Percentiles rank a stretch among this genome's conserved stretches.
These are phyloP conservation scores for Cubamyces sp. DNA, from an alignment of 768 basidiomycete genomes.

Conservation along the genomic window DNA sequence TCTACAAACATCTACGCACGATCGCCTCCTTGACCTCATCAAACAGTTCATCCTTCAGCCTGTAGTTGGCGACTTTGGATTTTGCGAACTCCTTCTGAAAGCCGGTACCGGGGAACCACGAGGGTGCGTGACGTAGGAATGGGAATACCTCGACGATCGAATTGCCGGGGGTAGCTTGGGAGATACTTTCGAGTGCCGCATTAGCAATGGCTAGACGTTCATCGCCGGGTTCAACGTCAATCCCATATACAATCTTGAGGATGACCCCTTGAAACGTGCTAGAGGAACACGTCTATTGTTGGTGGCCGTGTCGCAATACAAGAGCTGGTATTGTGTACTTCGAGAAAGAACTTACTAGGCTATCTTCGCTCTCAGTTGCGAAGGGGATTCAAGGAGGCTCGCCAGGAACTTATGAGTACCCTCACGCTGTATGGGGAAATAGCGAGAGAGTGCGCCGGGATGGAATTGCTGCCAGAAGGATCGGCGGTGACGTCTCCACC, in stretches of 20 bases:
- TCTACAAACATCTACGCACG: conserved; percentile 2
- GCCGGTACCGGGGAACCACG: conserved; percentile 10
- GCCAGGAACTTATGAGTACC: background rate
- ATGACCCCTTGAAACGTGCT: background rate
- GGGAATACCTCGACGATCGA: conserved; percentile 8
- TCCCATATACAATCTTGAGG: background rate
- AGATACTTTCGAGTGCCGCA: background rate
- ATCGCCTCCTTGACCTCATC: background rate
- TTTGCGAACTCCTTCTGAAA: background rate
- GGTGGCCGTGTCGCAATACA: background rate
- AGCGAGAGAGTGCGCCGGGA: background rate
- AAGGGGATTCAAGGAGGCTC: background rate
- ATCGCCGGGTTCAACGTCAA: conserved; percentile 5
- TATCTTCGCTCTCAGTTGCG: background rate
- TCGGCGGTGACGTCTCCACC: conserved; percentile 7
- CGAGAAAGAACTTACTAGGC: conserved; percentile 15
- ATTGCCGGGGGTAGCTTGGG: background rate
- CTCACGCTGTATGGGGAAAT: background rate
- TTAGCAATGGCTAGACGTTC: background rate
- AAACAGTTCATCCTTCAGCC: conserved; percentile 1
- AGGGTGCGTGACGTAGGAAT: conserved; percentile 2
- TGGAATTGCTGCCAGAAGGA: conserved; percentile 16
- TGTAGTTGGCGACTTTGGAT: background rate
- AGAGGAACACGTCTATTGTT: background rate
- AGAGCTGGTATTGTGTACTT: too few species aligned